phyloP scores from a whole-genome alignment of 257 asterid genomes.

The Lantana camara region DNA sequence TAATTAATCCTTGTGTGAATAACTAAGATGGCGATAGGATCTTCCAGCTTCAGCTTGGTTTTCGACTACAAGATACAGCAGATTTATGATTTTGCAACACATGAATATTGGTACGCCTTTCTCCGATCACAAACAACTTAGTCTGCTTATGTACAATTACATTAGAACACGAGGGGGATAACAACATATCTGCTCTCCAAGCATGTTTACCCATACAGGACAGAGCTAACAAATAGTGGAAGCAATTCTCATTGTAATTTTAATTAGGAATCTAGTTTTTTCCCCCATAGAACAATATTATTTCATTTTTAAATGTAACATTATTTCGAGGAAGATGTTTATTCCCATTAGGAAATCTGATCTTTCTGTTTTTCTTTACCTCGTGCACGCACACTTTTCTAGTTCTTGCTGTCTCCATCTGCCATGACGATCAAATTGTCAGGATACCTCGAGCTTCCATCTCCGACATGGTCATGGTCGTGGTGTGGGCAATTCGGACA shows the following conservation, averaged over 20 bases:
- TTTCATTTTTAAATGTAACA: constrained; percentile 30
- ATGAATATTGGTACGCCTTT: constrained; percentile 34
- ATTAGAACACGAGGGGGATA: constrained; percentile 27
- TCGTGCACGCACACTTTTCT: background rate
- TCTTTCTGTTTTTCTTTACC: background rate
- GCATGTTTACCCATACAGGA: constrained; percentile 31
- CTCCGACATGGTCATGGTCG: background rate
- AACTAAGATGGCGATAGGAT: constrained; percentile 36
- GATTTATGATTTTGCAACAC: constrained; percentile 20
- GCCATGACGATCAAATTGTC: background rate
- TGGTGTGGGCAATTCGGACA: background rate
- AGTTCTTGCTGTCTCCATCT: background rate
- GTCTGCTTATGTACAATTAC: constrained; percentile 1
- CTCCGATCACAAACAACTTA: constrained; percentile 24
- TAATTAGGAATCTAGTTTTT: constrained; percentile 27
- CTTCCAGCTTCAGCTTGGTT: constrained; percentile 29
- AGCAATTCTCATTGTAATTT: constrained; percentile 30
- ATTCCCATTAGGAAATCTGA: constrained; percentile 18
- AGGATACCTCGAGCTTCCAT: background rate
- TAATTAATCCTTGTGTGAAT: constrained; percentile 54
- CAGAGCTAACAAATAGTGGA: constrained; percentile 30
- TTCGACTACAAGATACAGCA: constrained; percentile 34
- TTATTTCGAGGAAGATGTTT: constrained; percentile 29
- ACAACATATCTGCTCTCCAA: constrained; percentile 30
- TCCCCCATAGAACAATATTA: background rate